phyloP scores from a whole-genome alignment of 2,329 filamentous ascomycete genomes.

The Neonectria coccinea region DNA sequence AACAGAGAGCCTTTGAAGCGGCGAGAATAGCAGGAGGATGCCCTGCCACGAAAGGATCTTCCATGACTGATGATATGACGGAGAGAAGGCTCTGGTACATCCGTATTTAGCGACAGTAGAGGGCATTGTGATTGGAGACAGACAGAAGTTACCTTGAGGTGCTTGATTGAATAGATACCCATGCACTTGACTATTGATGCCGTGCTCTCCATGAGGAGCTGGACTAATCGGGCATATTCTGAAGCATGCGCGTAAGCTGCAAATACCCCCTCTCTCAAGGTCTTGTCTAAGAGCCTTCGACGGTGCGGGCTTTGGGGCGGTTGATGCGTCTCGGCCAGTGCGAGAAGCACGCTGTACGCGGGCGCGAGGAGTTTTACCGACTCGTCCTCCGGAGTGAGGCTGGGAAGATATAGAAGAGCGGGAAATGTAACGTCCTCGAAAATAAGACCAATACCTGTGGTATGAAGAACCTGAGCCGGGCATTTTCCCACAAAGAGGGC shows the following conservation, averaged over 20 bases:
- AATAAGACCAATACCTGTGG: slow-evolving; percentile 74
- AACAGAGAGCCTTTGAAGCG: slow-evolving; percentile 65
- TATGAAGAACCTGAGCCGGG: slow-evolving; percentile 63
- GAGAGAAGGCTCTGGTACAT: slow-evolving; percentile 70
- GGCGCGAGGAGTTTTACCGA: slow-evolving; percentile 72
- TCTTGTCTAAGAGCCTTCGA: slow-evolving; percentile 61
- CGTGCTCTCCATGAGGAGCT: slow-evolving; percentile 66
- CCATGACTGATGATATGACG: slow-evolving; percentile 72
- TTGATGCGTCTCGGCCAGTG: slow-evolving; percentile 58
- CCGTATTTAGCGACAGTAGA: slow-evolving; percentile 25
- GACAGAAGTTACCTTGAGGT: slow-evolving; percentile 67
- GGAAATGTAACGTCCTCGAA: slow-evolving; percentile 78
- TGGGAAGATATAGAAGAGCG: slow-evolving; percentile 80
- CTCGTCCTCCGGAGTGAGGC: slow-evolving; percentile 78
- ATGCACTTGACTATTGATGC: slow-evolving; percentile 64
- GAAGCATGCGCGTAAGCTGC: slow-evolving; percentile 68
- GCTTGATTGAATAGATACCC: slow-evolving; percentile 72
- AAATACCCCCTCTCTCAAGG: slow-evolving; percentile 68
- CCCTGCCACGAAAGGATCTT: slow-evolving; percentile 74
- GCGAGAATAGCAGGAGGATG: slow-evolving; percentile 65
- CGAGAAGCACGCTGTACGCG: slow-evolving; percentile 75
- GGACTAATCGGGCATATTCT: slow-evolving; percentile 68
- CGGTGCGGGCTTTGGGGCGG: slow-evolving; percentile 43
- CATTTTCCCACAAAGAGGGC: slow-evolving; percentile 66
- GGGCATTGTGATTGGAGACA: slow-evolving; percentile 1